These are phyloP conservation scores for Spathaspora girioi DNA, from an alignment of 805 yeast species.

Conservation along the genomic window DNA sequence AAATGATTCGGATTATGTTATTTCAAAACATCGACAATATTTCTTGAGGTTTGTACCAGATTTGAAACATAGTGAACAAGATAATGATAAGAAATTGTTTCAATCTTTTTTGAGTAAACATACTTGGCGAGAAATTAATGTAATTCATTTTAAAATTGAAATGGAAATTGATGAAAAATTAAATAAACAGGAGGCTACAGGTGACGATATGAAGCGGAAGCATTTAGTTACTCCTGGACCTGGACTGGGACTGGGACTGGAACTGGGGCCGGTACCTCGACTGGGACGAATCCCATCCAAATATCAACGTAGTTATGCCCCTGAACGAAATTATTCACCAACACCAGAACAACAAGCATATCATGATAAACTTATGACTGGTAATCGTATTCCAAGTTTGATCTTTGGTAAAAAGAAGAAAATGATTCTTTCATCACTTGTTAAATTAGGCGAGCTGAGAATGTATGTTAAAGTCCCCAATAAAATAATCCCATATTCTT, in stretches of 20 bases:
- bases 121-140: constrained; percentile 33
- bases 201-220: constrained; percentile 30
- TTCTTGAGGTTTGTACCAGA: constrained; percentile 39
- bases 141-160: constrained; percentile 27
- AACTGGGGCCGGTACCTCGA: too few species aligned
- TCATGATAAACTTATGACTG: constrained; percentile 23
- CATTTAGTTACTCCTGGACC: constrained; percentile 15
- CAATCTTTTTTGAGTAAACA: constrained; percentile 18
- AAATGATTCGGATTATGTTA: constrained; percentile 24
- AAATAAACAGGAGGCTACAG: constrained; percentile 19
- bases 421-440: constrained; percentile 28
- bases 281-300: constrained; percentile 2
- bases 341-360: constrained; percentile 1
- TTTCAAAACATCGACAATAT: constrained; percentile 33
- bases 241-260: too few species aligned
- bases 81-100: constrained; percentile 31
- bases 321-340: not conserved
- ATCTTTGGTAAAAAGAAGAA: constrained; percentile 36
- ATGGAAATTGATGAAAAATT: constrained; percentile 33
- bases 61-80: constrained; percentile 26
- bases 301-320: constrained; percentile 2
- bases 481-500: constrained; percentile 30
- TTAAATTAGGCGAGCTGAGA: constrained; percentile 31
- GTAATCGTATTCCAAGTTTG: constrained; percentile 16
- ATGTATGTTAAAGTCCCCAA: constrained; percentile 31